Evolutionary conservation across 345 rosid species (phyloP), one percentile per base, ranked within the genome.

Genomic region (Acer campestre): DNA sequence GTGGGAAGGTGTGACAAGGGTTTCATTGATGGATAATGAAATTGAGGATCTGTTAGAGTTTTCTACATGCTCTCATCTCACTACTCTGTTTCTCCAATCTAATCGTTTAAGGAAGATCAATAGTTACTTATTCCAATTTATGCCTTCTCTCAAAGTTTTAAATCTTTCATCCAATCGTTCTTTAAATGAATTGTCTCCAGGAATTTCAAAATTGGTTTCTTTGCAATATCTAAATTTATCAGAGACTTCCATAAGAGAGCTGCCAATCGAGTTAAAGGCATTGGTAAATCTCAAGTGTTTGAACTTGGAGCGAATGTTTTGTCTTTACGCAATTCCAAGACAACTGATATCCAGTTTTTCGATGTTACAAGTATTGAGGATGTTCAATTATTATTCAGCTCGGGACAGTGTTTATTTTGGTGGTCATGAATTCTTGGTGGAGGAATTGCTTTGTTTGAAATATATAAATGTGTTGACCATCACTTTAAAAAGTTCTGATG

Each of bases 221-320:
- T 61, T 84, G 55, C 78, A 68, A 10, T 64, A 80, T 75, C 80
- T 84, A 23, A 75, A 81, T 65, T 61, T 85, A 2, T 82, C 83
- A 10, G 4, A 6, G 17, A 71, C 84, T 16, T 14, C 48, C 0
- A 77, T 82, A 42, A 14, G 4, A 14, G 48, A 40, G 35, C 61
- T 82, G 16, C 88, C 88, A 1, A 7, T 6, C 14, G 75, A 75
- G 76, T 38, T 85, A 10, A 78, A 73, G 79, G 31, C 59, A 18
- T 55, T 85, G 75, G 76, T 18, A 4, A 75, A 56, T 40, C 73
- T 85, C 31, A 77, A 27, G 48, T 71, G 70, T 53, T 53, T 85
- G 75, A 73, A 77, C 10, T 48, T 82, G 67, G 82, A 80, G 70
- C 10, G 16, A 2, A 80, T 75, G 1, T 3, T 3, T 0, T 25